phyloP scores from a whole-genome alignment of 352 stramenopile genomes.

The Phytophthora foliorum region DNA sequence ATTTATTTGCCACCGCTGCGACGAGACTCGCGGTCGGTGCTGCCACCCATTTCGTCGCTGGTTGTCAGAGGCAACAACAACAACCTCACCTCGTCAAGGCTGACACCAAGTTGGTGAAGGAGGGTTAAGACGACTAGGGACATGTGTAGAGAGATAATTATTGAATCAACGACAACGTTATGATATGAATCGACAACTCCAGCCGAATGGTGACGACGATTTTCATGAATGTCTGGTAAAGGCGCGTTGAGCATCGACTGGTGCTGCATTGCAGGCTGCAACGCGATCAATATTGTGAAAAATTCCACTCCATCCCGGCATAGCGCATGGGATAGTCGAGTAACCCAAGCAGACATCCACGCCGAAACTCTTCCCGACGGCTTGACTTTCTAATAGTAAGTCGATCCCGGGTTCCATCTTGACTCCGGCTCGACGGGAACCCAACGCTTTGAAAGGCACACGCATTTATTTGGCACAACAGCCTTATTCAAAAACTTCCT shows the following conservation, averaged over 20 bases:
- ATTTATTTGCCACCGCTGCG: conserved; percentile 51
- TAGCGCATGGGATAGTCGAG: conserved; percentile 20
- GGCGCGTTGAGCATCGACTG: background rate
- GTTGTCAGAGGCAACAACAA: conserved; percentile 27
- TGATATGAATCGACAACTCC: conserved; percentile 26
- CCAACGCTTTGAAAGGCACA: conserved; percentile 15
- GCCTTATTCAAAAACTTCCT: conserved; percentile 34
- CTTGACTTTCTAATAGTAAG: background rate
- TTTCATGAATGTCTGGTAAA: background rate
- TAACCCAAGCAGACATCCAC: conserved; percentile 11
- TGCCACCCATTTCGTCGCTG: conserved; percentile 71
- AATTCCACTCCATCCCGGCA: conserved; percentile 17
- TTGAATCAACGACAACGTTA: conserved; percentile 21
- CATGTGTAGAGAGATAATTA: conserved; percentile 35
- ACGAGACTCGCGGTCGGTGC: conserved; percentile 39
- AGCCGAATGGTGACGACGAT: conserved; percentile 2
- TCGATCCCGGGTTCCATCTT: background rate
- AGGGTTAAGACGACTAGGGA: background rate
- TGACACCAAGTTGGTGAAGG: conserved; percentile 23
- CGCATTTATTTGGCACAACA: conserved; percentile 23
- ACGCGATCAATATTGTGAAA: conserved; percentile 11
- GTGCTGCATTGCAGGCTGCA: background rate
- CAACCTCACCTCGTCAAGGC: conserved; percentile 8
- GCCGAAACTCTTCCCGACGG: conserved; percentile 18
- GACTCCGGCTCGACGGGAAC: background rate